Evolutionary conservation across 192 early-diverging fungal genomes (phyloP), one percentile per base, ranked within the genome.

Genomic region (Coemansia sp.): DNA sequence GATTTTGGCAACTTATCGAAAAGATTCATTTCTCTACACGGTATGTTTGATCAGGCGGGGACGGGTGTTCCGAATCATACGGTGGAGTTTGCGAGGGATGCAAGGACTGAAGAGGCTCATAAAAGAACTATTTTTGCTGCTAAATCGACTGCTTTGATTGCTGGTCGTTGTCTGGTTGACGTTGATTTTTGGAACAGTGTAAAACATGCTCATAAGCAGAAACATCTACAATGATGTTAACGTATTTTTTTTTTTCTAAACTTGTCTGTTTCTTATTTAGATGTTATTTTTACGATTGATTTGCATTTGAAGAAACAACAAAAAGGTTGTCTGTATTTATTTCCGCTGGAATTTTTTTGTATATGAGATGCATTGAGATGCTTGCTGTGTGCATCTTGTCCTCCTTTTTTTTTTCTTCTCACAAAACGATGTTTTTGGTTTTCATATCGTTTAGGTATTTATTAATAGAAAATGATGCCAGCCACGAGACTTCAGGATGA

Each of bases 1-100:
- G 92, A 92, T 73, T 88, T 92, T 79, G 92, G 91, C 36, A 92
- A 93, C 56, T 79, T 92, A 38, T 86, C 87, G n/a, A 85, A 90
- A 20, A 71, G 71, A 34, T 84, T 89, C 9, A 88, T 91, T 37
- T 86, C 87, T 5, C 74, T 89, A 65, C 90, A 91, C 61, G 66
- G 52, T 8, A 68, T 65, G 54, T 75, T 64, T 43, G 69, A 80
- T 28, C 76, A 80, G 12, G 85, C 88, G 43, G 81, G 87, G 36
- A 85, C 83, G 1, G 80, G 85, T 11, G 76, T 85, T 51, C 74
- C 81, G 0, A 89, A 88, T 56, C 92, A 94, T 57, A 89, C 92
- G 0, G 67, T 74, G 14, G 85, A 85, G 59, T 94, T 94, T 58
- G 76, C 87, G 5, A 70, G 81, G 43, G 85, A 74, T 4, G 89